Conservation (phyloP, 1,284 basidiomycete species). For the Malassezia vespertilionis region DNA sequence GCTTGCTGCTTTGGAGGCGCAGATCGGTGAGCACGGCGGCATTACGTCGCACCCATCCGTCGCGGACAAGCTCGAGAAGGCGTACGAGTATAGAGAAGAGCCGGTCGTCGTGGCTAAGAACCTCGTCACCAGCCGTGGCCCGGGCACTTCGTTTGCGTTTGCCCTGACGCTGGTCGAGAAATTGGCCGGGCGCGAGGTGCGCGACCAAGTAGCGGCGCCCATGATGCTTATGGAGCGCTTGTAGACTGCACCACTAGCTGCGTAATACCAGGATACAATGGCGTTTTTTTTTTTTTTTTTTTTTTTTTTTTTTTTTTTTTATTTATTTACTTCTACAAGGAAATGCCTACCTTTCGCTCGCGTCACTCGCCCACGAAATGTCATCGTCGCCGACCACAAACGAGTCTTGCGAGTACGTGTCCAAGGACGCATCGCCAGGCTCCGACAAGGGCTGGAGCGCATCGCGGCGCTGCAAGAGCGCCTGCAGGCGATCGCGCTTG, state of each 20-base stretch:
- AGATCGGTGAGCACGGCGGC: constrained; percentile 53
- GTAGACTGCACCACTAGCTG: no score
- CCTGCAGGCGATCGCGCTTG: constrained; percentile 24
- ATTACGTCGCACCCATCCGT: constrained; percentile 73
- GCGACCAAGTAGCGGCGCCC: constrained; percentile 59
- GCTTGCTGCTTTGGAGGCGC: constrained; percentile 59
- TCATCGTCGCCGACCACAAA: constrained; percentile 38
- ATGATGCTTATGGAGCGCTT: constrained; percentile 53
- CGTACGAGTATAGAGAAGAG: constrained; percentile 66
- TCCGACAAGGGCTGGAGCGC: constrained; percentile 20
- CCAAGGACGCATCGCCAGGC: constrained; percentile 16
- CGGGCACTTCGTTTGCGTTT: constrained; percentile 69
- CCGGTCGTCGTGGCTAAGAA: constrained; percentile 62
- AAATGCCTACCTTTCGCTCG: no score
- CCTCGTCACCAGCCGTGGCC: constrained; percentile 67
- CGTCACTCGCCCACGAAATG: constrained; percentile 14
- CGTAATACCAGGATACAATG: no score
- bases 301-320: no score
- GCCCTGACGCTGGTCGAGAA: constrained; percentile 62
- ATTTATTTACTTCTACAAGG: no score
- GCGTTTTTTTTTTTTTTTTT: no score
- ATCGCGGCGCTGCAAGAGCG: constrained; percentile 15
- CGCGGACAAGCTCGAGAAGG: constrained; percentile 55
- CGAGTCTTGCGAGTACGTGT: constrained; percentile 36
- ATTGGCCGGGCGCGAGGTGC: constrained; percentile 58